These are phyloP conservation scores for Saturnispora galanensis DNA, from an alignment of 805 yeast species.

Conservation along the genomic window DNA sequence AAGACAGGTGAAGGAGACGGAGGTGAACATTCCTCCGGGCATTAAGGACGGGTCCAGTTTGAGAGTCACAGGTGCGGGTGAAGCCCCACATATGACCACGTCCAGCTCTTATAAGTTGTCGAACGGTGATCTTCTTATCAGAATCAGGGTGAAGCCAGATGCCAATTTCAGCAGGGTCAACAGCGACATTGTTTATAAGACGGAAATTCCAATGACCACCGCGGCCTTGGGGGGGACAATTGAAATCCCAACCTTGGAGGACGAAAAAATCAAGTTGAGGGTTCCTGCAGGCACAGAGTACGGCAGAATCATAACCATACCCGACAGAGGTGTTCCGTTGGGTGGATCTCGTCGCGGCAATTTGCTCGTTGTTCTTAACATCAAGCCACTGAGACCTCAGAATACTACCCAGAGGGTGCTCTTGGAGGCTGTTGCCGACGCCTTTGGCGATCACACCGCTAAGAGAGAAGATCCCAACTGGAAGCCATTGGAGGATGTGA, in stretches of 20 bases:
- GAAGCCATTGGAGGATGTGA: constrained; percentile 27
- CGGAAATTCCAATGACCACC: constrained; percentile 82
- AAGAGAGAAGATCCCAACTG: constrained; percentile 50
- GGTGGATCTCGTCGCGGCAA: constrained; percentile 57
- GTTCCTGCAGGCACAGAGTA: constrained; percentile 79
- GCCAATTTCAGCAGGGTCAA: constrained; percentile 57
- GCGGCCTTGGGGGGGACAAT: constrained; percentile 93
- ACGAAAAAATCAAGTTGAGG: constrained; percentile 62
- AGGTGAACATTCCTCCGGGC: constrained; percentile 82
- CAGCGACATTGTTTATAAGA: constrained; percentile 53
- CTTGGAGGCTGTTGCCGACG: constrained; percentile 90
- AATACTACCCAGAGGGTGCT: constrained; percentile 81
- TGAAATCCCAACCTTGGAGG: constrained; percentile 79
- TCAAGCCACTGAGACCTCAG: constrained; percentile 63
- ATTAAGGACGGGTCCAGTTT: constrained; percentile 78
- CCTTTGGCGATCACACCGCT: constrained; percentile 72
- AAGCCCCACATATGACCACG: constrained; percentile 69
- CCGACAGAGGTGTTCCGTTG: constrained; percentile 81
- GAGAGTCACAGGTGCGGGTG: constrained; percentile 83
- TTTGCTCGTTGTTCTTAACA: constrained; percentile 62
- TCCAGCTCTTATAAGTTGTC: constrained; percentile 57
- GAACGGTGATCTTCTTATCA: constrained; percentile 82
- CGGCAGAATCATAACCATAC: constrained; percentile 63
- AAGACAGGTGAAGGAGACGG: constrained; percentile 56
- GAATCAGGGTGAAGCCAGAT: constrained; percentile 72